Percentiles rank a stretch among this genome's conserved stretches.
Conservation (phyloP, 345 rosid species). For the Erodium maritimum region DNA sequence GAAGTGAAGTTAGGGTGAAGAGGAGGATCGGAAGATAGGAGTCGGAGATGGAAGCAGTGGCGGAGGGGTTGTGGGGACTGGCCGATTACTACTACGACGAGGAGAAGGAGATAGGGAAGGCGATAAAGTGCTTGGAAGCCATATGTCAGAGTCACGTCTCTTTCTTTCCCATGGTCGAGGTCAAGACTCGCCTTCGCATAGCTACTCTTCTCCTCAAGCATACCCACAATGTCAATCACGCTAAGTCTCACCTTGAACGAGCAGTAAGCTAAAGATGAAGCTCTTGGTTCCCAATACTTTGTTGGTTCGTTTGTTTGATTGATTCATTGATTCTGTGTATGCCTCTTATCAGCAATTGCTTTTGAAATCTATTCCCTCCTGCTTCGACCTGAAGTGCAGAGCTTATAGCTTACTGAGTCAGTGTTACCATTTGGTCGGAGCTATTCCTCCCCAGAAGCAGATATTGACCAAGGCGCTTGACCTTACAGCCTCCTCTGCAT, state of each 20-base stretch:
- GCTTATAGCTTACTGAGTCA: slow-evolving; percentile 80
- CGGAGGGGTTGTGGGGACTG: slow-evolving; percentile 88
- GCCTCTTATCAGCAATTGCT: slow-evolving; percentile 28
- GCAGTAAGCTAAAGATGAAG: slow-evolving; percentile 10
- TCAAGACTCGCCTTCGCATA: slow-evolving; percentile 75
- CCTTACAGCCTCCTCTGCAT: slow-evolving; percentile 31
- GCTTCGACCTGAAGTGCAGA: slow-evolving; percentile 70
- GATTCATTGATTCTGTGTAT: background rate
- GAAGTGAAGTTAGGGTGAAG: no score
- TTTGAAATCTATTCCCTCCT: slow-evolving; percentile 72
- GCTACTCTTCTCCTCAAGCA: slow-evolving; percentile 78
- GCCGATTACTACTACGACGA: slow-evolving; percentile 65
- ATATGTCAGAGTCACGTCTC: slow-evolving; percentile 64
- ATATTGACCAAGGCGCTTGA: slow-evolving; percentile 68
- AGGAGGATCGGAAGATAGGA: background rate
- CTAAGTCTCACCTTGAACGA: slow-evolving; percentile 90
- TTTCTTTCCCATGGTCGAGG: slow-evolving; percentile 72
- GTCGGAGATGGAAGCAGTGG: slow-evolving; percentile 52
- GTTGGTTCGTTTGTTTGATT: background rate
- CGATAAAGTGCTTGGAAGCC: slow-evolving; percentile 84
- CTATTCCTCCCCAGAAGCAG: slow-evolving; percentile 72
- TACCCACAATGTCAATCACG: slow-evolving; percentile 66
- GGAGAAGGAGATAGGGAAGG: slow-evolving; percentile 57
- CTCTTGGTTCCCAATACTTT: no score
- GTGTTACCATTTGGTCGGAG: slow-evolving; percentile 78